These are phyloP conservation scores for Eucalyptus coolabah DNA, from an alignment of 345 rosid species.

Conservation along the genomic window DNA sequence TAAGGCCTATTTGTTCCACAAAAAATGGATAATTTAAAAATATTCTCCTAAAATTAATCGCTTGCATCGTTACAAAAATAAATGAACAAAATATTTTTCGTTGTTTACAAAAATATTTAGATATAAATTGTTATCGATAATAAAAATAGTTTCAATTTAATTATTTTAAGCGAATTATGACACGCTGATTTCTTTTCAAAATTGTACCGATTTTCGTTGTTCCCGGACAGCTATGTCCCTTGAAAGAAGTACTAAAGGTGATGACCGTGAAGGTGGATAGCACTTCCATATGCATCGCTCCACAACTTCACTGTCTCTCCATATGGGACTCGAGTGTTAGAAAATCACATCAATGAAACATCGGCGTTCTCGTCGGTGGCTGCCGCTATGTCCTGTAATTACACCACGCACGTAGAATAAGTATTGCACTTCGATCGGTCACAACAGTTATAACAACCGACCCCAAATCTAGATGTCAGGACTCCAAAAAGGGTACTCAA, in stretches of 20 bases:
- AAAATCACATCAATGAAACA: neutral
- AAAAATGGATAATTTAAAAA: too few relatives aligned
- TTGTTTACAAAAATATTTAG: fast-evolving
- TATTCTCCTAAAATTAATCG: too few relatives aligned
- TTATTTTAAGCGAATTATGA: neutral
- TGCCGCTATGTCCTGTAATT: neutral
- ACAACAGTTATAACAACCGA: neutral
- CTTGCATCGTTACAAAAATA: too few relatives aligned
- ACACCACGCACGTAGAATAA: too few relatives aligned
- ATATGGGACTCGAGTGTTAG: neutral
- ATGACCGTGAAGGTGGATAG: neutral
- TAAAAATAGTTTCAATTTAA: fast-evolving
- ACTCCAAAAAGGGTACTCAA: too few relatives aligned
- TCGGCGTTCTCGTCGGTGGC: neutral
- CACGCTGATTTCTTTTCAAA: neutral
- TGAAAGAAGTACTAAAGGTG: neutral
- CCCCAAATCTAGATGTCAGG: neutral
- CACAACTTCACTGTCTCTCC: neutral
- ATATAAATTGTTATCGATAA: too few relatives aligned
- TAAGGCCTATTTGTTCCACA: fast-evolving
- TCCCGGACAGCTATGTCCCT: neutral
- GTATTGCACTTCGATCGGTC: neutral
- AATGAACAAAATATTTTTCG: too few relatives aligned
- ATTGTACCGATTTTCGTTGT: neutral
- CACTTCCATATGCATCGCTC: neutral